Evolutionary conservation across 192 early-diverging fungal genomes (phyloP).

Genomic region (Coemansia sp.): DNA sequence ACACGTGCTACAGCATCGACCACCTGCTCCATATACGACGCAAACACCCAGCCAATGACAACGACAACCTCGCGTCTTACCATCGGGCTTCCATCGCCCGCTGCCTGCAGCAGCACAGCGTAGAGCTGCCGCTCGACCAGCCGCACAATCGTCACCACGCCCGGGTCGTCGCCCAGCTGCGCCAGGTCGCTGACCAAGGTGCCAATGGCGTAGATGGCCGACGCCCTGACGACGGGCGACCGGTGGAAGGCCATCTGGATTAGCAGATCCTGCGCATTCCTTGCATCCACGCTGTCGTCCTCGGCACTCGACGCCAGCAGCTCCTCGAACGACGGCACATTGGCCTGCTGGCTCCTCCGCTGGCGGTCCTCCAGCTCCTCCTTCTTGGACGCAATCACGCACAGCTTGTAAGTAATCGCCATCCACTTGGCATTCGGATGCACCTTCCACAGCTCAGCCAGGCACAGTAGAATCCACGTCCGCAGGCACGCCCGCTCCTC

Average conservation of each 20-base stretch:
- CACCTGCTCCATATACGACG: constrained; percentile 64
- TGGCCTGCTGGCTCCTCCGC: constrained; percentile 15
- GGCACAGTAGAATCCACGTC: constrained; percentile 88
- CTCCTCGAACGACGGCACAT: constrained; percentile 45
- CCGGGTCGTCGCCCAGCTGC: constrained; percentile 60
- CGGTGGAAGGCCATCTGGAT: constrained; percentile 48
- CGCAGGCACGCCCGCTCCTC: constrained; percentile 59
- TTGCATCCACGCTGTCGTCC: constrained; percentile 43
- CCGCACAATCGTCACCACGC: constrained; percentile 70
- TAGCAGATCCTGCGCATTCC: constrained; percentile 46
- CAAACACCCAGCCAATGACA: constrained; percentile 72
- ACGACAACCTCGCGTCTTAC: constrained; percentile 87
- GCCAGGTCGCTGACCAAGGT: constrained; percentile 64
- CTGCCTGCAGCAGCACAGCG: constrained; percentile 58
- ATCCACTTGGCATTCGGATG: constrained; percentile 64
- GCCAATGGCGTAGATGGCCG: constrained; percentile 79
- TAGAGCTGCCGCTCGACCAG: constrained; percentile 67
- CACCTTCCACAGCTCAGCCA: constrained; percentile 82
- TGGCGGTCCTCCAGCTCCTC: constrained; percentile 22
- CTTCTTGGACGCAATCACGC: constrained; percentile 66
- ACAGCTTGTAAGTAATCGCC: constrained; percentile 60
- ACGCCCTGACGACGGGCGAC: constrained; percentile 78
- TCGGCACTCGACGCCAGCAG: constrained; percentile 44
- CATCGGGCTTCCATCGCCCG: constrained; percentile 82
- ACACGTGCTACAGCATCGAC: constrained; percentile 64